Percentiles rank a stretch among this genome's conserved stretches.
Conservation (phyloP, 2,329 filamentous ascomycete genomes). For the Pochonia chlamydosporia region DNA sequence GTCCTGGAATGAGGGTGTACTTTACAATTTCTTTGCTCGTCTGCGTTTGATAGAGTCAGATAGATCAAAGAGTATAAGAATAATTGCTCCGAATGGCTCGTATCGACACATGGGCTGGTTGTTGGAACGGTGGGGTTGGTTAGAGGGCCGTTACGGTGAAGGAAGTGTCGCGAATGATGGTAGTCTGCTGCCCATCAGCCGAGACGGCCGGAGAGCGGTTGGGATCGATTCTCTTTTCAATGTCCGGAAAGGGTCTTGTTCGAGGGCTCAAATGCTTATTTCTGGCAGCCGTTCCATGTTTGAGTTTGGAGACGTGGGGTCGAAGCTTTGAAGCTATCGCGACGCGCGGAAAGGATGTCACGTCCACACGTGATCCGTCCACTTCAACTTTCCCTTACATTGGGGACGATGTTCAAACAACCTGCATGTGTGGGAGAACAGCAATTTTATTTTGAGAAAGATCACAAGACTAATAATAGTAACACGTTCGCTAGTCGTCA, state of each 20-base stretch:
- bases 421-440: no score
- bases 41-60: constrained; percentile 31
- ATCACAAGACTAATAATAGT: no score
- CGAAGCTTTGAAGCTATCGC: not conserved
- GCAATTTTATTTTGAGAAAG: no score
- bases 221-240: no score
- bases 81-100: constrained; percentile 44
- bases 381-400: not conserved
- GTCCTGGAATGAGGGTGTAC: not conserved
- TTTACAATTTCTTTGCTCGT: constrained; percentile 22
- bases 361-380: constrained; percentile 6
- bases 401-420: no score
- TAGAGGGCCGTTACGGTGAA: not conserved
- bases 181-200: not conserved
- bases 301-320: not conserved
- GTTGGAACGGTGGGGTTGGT: not conserved
- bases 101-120: constrained; percentile 43
- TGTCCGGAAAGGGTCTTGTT: not conserved
- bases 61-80: constrained; percentile 41
- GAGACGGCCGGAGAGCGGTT: not conserved
- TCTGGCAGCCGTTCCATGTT: not conserved
- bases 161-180: not conserved
- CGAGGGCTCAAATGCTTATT: not conserved
- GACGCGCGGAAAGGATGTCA: constrained; percentile 1
- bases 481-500: no score